Percentiles rank a stretch among this genome's conserved stretches.
These are phyloP conservation scores for Saccharomycopsis vini DNA, from an alignment of 805 yeast species.

Conservation along the genomic window DNA sequence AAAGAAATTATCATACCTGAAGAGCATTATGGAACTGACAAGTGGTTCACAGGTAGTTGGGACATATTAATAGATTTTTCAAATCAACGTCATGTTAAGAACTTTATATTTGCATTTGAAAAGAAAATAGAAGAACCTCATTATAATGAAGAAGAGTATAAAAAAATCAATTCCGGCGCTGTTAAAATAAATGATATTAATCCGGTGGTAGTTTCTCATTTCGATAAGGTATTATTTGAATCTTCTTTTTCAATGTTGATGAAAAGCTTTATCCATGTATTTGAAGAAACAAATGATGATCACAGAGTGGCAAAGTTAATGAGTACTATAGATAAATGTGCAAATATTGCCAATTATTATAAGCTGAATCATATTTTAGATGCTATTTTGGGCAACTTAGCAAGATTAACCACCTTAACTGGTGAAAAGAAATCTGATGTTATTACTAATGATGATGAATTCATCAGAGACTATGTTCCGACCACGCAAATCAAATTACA, in stretches of 20 bases:
- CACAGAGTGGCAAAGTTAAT: conserved; percentile 80
- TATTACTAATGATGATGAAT: conserved; percentile 23
- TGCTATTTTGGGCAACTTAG: conserved; percentile 53
- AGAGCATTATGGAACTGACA: conserved; percentile 88
- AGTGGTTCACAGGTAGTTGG: conserved; percentile 88
- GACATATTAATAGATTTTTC: conserved; percentile 47
- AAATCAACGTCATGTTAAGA: conserved; percentile 27
- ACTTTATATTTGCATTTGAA: conserved; percentile 16
- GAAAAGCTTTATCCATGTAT: conserved; percentile 65
- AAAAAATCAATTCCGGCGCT: conserved; percentile 1
- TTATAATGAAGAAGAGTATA: conserved; percentile 1
- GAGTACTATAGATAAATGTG: conserved; percentile 79
- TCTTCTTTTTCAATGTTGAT: conserved; percentile 56
- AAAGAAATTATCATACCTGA: conserved; percentile 96
- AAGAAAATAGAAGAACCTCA: conserved; percentile 8
- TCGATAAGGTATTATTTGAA: conserved; percentile 66
- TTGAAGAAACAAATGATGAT: conserved; percentile 85
- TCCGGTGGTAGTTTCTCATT: conserved; percentile 35
- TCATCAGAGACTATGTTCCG: conserved; percentile 33
- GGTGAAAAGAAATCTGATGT: conserved; percentile 24
- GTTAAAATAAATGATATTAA: conserved; percentile 29
- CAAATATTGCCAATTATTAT: conserved; percentile 64
- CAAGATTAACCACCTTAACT: conserved; percentile 61
- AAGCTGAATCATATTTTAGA: conserved; percentile 50
- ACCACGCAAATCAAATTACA: conserved; percentile 32